Base-by-base conservation (phyloP, 345 rosid genomes). In the Sonneratia alba region DNA sequence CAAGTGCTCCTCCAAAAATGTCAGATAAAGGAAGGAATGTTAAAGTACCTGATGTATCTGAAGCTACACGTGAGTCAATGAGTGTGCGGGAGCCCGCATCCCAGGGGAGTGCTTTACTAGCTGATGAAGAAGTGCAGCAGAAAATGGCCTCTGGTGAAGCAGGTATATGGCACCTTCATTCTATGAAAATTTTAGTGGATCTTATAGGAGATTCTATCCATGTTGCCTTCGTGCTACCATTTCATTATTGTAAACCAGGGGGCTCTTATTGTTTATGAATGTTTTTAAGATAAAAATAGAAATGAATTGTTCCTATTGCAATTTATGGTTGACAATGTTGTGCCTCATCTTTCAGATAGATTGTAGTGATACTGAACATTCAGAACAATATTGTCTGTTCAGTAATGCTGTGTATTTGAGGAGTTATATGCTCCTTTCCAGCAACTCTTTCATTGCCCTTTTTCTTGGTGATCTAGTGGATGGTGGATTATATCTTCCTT, bases 91-190 rank as follows among this genome's bases (percentile, higher is more conserved):
- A 90, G 81, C 85, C 80, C 45, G 88, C 88, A 67, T 82, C 91
- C 38, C 90, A 85, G 78, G 87, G 88, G 36, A 87, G 92, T 83
- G 78, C 84, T 59, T 89, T 78, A 37, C 66, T 77, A 36, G 74
- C 72, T 66, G 90, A 87, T 71, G 94, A 91, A 76, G 92, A 86
- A 85, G 91, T 84, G 73, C 88, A 79, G 74, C 94, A 86, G 86
- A 90, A 81, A 83, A 75, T 83, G 72, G 87, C 82, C 73, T 68
- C 85, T 73, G 87, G 78, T 67, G 97, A 88, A 77, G 87, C 87
- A 77, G 97, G 97, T 91, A 67, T 66, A 34, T 66, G 12, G 22
- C 70, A 57, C 24, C 63, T 47, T 62, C 36, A 19, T 47, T 47
- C 42, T 70, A 27, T 61, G 73, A 22, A n/a, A 18, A 22, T 38